Percentiles rank a stretch among this genome's conserved stretches.
phyloP scores from a whole-genome alignment of 768 basidiomycete genomes.

The Leccinum rimulosum region DNA sequence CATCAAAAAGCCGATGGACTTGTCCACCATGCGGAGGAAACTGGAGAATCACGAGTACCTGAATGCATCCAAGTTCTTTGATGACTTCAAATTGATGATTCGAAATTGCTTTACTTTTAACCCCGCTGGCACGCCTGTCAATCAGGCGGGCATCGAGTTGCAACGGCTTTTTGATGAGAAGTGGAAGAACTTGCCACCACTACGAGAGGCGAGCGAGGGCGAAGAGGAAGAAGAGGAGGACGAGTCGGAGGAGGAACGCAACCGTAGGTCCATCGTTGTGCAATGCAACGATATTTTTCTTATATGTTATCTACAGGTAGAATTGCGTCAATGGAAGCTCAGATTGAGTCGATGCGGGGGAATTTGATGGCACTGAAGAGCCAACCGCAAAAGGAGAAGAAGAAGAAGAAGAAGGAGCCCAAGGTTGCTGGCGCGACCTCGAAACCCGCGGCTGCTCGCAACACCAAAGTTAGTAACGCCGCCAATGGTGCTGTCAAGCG shows the following conservation, averaged over 20 bases:
- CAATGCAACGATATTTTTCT: constrained; percentile 4
- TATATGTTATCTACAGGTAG: constrained; percentile 45
- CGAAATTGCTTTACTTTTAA: constrained; percentile 93
- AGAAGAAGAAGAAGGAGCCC: constrained; percentile 68
- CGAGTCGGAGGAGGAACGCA: constrained; percentile 64
- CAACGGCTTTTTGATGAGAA: constrained; percentile 89
- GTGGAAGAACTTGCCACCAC: constrained; percentile 74
- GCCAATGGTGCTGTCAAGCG: constrained; percentile 48
- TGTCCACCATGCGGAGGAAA: constrained; percentile 84
- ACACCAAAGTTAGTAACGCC: constrained; percentile 40
- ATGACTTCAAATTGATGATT: constrained; percentile 94
- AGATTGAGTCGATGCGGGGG: constrained; percentile 75
- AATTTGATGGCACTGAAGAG: constrained; percentile 64
- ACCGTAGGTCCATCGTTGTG: constrained; percentile 45
- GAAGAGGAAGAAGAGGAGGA: constrained; percentile 65
- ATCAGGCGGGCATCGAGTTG: constrained; percentile 82
- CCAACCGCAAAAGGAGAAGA: constrained; percentile 59
- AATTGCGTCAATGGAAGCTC: constrained; percentile 74
- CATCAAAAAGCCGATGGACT: constrained; percentile 94
- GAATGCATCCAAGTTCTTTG: constrained; percentile 76
- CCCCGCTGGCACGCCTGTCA: constrained; percentile 81
- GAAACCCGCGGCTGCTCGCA: constrained; percentile 51
- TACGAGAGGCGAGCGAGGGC: constrained; percentile 52
- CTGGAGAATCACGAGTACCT: constrained; percentile 75
- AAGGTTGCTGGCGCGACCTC: constrained; percentile 60